These are phyloP conservation scores for Lasiodiplodia hormozganensis DNA, from an alignment of 2,329 filamentous ascomycete genomes.

Conservation along the genomic window DNA sequence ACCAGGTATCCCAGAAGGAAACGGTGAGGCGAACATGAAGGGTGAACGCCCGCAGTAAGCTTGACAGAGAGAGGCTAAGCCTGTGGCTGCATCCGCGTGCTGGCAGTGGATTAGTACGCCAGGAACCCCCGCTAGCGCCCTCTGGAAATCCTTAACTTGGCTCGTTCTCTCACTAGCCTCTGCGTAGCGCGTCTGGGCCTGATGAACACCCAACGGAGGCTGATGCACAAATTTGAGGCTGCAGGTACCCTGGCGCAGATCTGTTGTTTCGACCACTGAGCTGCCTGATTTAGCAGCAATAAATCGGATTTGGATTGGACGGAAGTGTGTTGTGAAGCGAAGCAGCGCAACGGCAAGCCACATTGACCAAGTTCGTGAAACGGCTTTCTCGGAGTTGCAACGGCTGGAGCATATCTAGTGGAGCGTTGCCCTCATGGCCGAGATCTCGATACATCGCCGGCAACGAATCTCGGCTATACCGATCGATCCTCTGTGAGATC, in stretches of 20 bases:
- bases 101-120: neutral
- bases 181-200: slow-evolving; percentile 2
- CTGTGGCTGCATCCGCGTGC: neutral
- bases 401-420: neutral
- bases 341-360: neutral
- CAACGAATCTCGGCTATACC: neutral
- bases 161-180: neutral
- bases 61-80: neutral
- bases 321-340: neutral
- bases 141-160: neutral
- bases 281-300: neutral
- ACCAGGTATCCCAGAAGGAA: slow-evolving; percentile 7
- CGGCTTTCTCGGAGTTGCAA: neutral
- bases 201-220: slow-evolving; percentile 11
- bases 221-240: slow-evolving; percentile 19
- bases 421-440: too few species aligned
- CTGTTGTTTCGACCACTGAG: neutral
- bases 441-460: neutral
- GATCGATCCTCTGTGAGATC: neutral
- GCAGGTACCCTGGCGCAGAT: neutral
- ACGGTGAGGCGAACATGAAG: slow-evolving; percentile 19
- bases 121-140: slow-evolving; percentile 4
- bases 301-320: neutral
- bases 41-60: neutral
- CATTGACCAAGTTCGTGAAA: neutral